Evolutionary conservation across 345 rosid species (phyloP), one percentile per base, ranked within the genome.

Genomic region (Toxicodendron radicans): DNA sequence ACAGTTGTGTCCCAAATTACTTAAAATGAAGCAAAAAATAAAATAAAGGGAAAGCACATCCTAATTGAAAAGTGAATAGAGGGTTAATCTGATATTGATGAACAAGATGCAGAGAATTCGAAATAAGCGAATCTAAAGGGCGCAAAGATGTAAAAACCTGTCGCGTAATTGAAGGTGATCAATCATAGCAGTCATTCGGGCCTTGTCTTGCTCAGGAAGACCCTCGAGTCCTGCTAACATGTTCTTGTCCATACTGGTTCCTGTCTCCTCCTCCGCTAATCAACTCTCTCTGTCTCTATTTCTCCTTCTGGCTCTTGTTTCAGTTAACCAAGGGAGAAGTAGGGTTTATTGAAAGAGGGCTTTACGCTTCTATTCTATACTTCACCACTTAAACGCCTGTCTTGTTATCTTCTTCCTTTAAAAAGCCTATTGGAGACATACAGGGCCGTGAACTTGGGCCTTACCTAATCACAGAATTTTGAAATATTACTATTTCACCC

Each of bases 101-200:
- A 64, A n/a, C 35, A 68, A 46, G 6, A 41, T 38, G 24, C 10
- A n/a, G 12, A n/a, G 58, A 59, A 56, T 17, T 27, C 30, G 17
- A 58, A 66, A n/a, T 38, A 60, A 30, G 41, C 2, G 5, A 64
- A 52, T n/a, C 4, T 48, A 41, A 66, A 21, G 0, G 3, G 48
- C 13, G 1, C 1, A 53, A 58, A 27, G 13, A 51, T 57, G 53
- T 17, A 54, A 66, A 46, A 45, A 93, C 98, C 95, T 94, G 78
- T 91, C 95, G 38, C 95, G 97, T 30, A 94, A 72, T 80, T 94
- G 98, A 68, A 94, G 98, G 72, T 90, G 90, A 53, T 94, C 98
- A 76, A 94, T 94, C 94, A 90, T 91, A 73, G 91, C 38, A 23
- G 88, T 68, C 98, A 94, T 94, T 65, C 86, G 83, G 23, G 68